Base-by-base conservation (phyloP, 1,284 basidiomycete species). In the Malassezia globosa region DNA sequence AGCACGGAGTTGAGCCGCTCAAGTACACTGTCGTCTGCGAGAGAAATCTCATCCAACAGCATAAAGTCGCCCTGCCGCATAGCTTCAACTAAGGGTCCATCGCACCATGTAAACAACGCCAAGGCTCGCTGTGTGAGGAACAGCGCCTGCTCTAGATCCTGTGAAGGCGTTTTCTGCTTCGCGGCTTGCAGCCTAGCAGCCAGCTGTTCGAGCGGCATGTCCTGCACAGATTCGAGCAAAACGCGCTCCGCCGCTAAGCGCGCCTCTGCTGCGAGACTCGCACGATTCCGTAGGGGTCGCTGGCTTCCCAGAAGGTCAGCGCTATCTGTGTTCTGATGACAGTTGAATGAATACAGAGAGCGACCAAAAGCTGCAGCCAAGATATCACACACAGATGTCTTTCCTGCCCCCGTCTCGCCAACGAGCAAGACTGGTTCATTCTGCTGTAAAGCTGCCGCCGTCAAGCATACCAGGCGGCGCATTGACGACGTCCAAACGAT, bases 281-380 rank as follows among this genome's bases (percentile, higher is more conserved):
- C 69, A 29, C 85, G 81, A 73, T 89, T 89, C 21, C 94, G 82
- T n/a, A 92, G 75, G 2, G 94, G 94, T 29, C 94, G 80, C 63
- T 96, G 80, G 26, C 88, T 87, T 31, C 94, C 94, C 41, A 97
- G 85, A 33, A 99, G 76, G 72, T 99, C 94, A 7, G 92, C 87
- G 0, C 92, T 94, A 74, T 99, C 94, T n/a, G 92, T 97, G 69
- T 96, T 97, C 72, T 96, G 90, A 72, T 99, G 94, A 67, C 92
- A 97, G 66, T 87, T 96, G 62, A 99, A 80, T 6, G 81, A 78
- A 59, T 84, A 77, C 14, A 99, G 76, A 33, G 73, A 74, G 59
- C 81, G 81, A 25, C 74, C 74, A 22, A 81, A 75, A 3, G 81
- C 81, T 39, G 81, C 77, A 0, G 90, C 85, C 53, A 86, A 83